phyloP scores from a whole-genome alignment of 345 rosid species.

The Cardiospermum halicacabum region DNA sequence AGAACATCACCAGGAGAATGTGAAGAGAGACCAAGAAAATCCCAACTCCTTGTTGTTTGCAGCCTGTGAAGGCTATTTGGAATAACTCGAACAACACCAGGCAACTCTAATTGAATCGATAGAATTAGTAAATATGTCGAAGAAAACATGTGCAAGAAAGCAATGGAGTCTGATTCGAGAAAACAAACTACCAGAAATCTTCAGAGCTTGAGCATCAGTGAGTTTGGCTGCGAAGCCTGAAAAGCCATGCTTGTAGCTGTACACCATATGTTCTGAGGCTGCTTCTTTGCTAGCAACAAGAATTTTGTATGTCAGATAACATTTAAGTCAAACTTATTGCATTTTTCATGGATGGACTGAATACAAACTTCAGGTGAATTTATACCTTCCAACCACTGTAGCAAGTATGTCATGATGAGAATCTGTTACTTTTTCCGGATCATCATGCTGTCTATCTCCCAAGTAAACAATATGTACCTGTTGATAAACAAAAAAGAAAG shows the following conservation, averaged over 20 bases:
- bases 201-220: constrained; percentile 48
- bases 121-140: not conserved
- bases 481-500: constrained; percentile 5
- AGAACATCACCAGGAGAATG: constrained; percentile 35
- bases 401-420: constrained; percentile 66
- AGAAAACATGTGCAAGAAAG: not conserved
- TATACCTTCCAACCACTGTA: constrained; percentile 54
- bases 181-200: constrained; percentile 38
- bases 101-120: constrained; percentile 31
- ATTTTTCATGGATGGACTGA: not conserved
- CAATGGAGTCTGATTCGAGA: not conserved
- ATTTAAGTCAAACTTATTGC: not conserved
- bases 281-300: constrained; percentile 49
- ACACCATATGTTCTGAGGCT: constrained; percentile 48
- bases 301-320: constrained; percentile 3
- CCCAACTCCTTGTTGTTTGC: constrained; percentile 63
- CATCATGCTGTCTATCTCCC: constrained; percentile 48
- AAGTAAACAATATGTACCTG: constrained; percentile 63
- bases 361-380: not conserved
- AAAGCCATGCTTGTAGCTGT: constrained; percentile 71
- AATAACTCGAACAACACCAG: constrained; percentile 50
- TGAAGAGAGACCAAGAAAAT: constrained; percentile 51
- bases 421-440: constrained; percentile 34
- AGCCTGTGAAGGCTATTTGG: constrained; percentile 49
- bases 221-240: constrained; percentile 77